Percentiles rank a stretch among this genome's conserved stretches.
These are phyloP conservation scores for Violaceomyces palustris DNA, from an alignment of 1,284 basidiomycete genomes.

Conservation along the genomic window DNA sequence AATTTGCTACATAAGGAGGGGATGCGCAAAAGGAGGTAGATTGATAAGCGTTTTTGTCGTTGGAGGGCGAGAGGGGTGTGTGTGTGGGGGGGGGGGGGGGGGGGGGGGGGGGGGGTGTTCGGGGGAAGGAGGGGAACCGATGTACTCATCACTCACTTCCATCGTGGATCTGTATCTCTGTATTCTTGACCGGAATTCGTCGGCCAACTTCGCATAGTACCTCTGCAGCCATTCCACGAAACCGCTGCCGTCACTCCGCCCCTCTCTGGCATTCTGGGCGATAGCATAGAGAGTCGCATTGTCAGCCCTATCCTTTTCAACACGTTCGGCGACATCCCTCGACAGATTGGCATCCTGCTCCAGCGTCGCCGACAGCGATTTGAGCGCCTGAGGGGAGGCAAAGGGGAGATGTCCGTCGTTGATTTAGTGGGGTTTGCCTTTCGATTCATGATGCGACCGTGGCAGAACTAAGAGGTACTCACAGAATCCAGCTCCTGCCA, in stretches of 20 bases:
- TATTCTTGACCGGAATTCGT: slow-evolving; percentile 37
- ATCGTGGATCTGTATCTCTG: slow-evolving; percentile 41
- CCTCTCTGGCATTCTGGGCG: slow-evolving; percentile 30
- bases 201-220: slow-evolving; percentile 37
- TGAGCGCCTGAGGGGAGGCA: slow-evolving; percentile 13
- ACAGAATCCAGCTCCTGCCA: slow-evolving; percentile 37
- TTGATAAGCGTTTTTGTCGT: too few relatives aligned
- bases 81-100: too few relatives aligned
- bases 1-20: too few relatives aligned
- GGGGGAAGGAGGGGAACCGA: too few relatives aligned
- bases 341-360: slow-evolving; percentile 31
- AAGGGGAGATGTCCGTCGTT: too few relatives aligned
- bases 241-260: slow-evolving; percentile 29
- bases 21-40: too few relatives aligned
- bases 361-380: slow-evolving; percentile 32
- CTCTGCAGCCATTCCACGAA: slow-evolving; percentile 38
- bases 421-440: too few relatives aligned
- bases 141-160: too few relatives aligned
- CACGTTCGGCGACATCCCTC: slow-evolving; percentile 13
- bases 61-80: too few relatives aligned
- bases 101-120: too few relatives aligned
- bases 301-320: slow-evolving; percentile 43
- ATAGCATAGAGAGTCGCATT: slow-evolving; percentile 39
- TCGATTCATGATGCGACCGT: too few relatives aligned
- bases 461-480: too few relatives aligned